Conservation (phyloP, 2,329 filamentous ascomycete species). For the Furcasterigmium sp. region DNA sequence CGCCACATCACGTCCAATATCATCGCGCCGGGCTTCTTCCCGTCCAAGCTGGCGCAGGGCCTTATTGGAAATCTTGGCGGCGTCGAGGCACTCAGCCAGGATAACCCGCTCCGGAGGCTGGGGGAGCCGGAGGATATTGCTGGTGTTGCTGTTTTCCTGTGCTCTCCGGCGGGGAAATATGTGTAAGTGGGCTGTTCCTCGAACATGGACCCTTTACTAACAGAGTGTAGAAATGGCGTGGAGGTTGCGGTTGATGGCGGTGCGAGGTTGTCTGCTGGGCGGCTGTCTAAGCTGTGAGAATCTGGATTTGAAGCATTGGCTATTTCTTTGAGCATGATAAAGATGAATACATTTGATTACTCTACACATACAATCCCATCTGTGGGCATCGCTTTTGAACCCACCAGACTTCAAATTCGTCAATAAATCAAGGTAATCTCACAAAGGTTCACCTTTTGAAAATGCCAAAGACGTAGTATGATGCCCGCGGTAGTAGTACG, state of each 20-base stretch:
- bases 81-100: constrained; percentile 39
- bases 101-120: constrained; percentile 48
- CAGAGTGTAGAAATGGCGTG: constrained; percentile 24
- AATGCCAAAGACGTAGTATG: too few species aligned
- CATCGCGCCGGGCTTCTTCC: constrained; percentile 65
- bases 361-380: too few species aligned
- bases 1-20: constrained; percentile 60
- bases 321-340: too few species aligned
- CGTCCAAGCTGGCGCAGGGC: constrained; percentile 61
- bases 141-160: constrained; percentile 53
- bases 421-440: too few species aligned
- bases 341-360: too few species aligned
- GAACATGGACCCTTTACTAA: constrained; percentile 7
- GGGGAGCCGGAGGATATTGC: constrained; percentile 56
- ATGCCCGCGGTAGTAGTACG: too few species aligned
- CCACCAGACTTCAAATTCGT: too few species aligned
- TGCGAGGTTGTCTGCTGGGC: constrained; percentile 20
- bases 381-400: too few species aligned
- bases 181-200: constrained; percentile 26
- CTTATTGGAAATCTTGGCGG: constrained; percentile 60
- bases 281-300: constrained; percentile 19
- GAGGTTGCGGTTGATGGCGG: constrained; percentile 28
- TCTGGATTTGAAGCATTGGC: not conserved
- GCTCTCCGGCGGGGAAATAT: constrained; percentile 45
- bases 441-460: too few species aligned